A percentile compares a stretch with the other conserved stretches of the same genome.
phyloP scores from a whole-genome alignment of 148 eudicot species.

The Linanthus parryae region DNA sequence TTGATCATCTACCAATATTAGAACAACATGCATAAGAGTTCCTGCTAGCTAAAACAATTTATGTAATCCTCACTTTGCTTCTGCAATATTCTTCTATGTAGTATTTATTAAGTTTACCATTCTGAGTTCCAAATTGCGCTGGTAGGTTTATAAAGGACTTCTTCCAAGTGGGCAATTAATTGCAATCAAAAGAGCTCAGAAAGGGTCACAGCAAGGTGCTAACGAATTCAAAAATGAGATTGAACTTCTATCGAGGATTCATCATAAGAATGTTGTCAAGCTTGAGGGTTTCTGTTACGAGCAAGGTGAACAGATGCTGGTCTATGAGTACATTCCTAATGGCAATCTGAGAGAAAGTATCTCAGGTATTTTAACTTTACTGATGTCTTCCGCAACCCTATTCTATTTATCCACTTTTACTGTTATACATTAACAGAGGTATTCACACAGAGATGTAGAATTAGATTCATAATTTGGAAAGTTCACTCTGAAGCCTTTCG shows the following conservation, averaged over 20 bases:
- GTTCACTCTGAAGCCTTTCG: background rate
- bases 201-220: constrained; percentile 69
- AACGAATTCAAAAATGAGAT: constrained; percentile 74
- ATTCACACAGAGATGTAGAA: background rate
- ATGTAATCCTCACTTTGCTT: no score
- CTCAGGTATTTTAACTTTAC: constrained; percentile 37
- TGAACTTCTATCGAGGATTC: constrained; percentile 82
- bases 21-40: no score
- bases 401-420: background rate
- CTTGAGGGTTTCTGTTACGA: constrained; percentile 75
- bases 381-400: background rate
- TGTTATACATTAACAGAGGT: background rate
- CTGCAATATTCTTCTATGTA: no score
- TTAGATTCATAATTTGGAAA: no score
- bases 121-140: background rate
- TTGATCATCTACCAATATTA: no score
- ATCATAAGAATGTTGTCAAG: constrained; percentile 75
- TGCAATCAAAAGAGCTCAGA: constrained; percentile 73
- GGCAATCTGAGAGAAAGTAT: constrained; percentile 71
- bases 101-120: background rate
- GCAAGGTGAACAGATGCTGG: constrained; percentile 68
- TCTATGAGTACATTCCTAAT: constrained; percentile 65
- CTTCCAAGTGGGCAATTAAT: constrained; percentile 45
- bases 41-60: no score
- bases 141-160: constrained; percentile 66